Evolutionary conservation across 2,329 filamentous ascomycete species (phyloP).

Genomic region (Reticulascus tulasneorum): DNA sequence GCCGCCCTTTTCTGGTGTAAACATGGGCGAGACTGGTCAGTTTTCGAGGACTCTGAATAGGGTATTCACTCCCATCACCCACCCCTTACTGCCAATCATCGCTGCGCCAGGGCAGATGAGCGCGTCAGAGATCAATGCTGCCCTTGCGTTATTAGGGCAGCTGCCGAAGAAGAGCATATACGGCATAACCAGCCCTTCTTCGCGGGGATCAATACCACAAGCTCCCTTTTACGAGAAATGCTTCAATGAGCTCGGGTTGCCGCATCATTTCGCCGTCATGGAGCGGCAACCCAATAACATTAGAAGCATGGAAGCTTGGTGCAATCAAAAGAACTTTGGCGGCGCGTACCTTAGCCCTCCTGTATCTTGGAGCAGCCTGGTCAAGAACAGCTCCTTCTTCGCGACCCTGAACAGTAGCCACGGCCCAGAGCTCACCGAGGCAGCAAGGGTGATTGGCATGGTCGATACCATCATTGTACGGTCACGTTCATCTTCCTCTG

Average conservation of each 20-base stretch:
- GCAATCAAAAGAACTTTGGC: constrained; percentile 72
- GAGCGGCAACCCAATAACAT: constrained; percentile 64
- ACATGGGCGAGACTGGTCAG: constrained; percentile 84
- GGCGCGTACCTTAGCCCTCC: constrained; percentile 79
- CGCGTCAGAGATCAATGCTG: constrained; percentile 78
- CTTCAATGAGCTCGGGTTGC: constrained; percentile 79
- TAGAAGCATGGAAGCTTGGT: constrained; percentile 65
- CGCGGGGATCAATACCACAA: constrained; percentile 61
- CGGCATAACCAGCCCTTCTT: constrained; percentile 68
- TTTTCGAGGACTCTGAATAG: constrained; percentile 80
- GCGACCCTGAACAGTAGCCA: constrained; percentile 43
- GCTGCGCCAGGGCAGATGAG: constrained; percentile 83
- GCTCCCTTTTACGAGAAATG: constrained; percentile 85
- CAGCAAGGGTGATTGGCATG: constrained; percentile 73
- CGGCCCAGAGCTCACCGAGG: constrained; percentile 64
- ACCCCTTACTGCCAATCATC: constrained; percentile 77
- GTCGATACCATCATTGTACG: constrained; percentile 76
- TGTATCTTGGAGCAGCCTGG: constrained; percentile 56
- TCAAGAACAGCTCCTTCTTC: constrained; percentile 52
- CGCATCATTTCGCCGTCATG: constrained; percentile 72
- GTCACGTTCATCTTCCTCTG: constrained; percentile 37
- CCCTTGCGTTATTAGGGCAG: constrained; percentile 73
- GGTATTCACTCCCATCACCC: constrained; percentile 83
- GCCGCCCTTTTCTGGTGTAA: constrained; percentile 76
- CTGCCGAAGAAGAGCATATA: constrained; percentile 77